These are phyloP conservation scores for Myxozyma melibiosi DNA, from an alignment of 805 yeast species.

Conservation along the genomic window DNA sequence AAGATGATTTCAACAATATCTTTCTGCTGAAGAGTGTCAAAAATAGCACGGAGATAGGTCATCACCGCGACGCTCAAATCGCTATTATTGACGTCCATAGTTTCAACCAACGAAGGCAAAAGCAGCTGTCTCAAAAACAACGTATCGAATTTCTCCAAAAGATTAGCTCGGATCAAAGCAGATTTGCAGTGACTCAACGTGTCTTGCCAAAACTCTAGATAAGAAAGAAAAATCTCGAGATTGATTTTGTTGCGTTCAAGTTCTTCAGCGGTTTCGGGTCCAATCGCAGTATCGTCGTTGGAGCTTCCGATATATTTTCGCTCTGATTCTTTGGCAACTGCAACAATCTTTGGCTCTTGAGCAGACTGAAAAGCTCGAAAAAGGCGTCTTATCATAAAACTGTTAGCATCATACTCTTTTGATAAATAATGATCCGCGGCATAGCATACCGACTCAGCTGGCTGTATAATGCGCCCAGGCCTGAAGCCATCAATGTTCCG, in stretches of 20 bases:
- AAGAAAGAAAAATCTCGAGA: constrained; percentile 33
- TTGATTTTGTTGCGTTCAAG: constrained; percentile 16
- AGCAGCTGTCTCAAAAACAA: constrained; percentile 39
- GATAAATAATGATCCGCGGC: not conserved
- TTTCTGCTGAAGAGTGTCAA: constrained; percentile 28
- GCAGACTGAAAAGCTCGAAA: constrained; percentile 28
- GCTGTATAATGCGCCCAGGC: constrained; percentile 39
- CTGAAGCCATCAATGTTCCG: constrained; percentile 39
- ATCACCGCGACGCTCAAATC: constrained; percentile 35
- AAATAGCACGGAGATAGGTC: constrained; percentile 35
- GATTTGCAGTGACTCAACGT: constrained; percentile 34
- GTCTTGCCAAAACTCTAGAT: constrained; percentile 41
- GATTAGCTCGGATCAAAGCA: constrained; percentile 13
- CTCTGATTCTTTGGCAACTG: constrained; percentile 30
- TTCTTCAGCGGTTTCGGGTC: constrained; percentile 19
- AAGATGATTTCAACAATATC: constrained; percentile 17
- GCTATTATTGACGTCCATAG: constrained; percentile 29
- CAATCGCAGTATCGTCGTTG: constrained; percentile 2
- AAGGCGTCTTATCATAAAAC: constrained; percentile 24
- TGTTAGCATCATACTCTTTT: not conserved
- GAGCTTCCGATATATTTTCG: constrained; percentile 17
- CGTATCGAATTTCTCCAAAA: constrained; percentile 36
- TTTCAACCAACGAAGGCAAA: constrained; percentile 37
- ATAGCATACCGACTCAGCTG: constrained; percentile 32
- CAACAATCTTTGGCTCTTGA: constrained; percentile 32